These are phyloP conservation scores for Pseudocercospora eumusae DNA, from an alignment of 2,329 filamentous ascomycete genomes.

Conservation along the genomic window DNA sequence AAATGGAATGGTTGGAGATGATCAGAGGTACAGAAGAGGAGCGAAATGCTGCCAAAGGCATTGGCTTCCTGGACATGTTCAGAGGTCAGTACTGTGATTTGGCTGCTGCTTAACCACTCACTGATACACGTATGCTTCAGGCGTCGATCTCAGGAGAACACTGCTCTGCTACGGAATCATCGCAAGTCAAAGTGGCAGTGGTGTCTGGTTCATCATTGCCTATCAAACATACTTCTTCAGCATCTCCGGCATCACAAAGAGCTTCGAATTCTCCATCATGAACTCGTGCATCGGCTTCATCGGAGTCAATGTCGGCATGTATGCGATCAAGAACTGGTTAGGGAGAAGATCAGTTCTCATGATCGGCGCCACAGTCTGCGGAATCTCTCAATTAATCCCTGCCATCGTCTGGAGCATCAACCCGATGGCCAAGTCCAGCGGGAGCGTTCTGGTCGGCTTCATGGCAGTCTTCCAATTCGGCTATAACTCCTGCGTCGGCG, in stretches of 20 bases:
- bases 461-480: not conserved
- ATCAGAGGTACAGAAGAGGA: not conserved
- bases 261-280: constrained; percentile 2
- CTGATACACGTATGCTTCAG: not conserved
- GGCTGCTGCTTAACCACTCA: not conserved
- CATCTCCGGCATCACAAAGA: not conserved
- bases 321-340: not conserved
- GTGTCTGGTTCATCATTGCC: constrained; percentile 1
- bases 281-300: constrained; percentile 1
- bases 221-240: constrained; percentile 1
- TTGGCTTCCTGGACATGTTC: not conserved
- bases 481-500: not conserved
- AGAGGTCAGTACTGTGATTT: not conserved
- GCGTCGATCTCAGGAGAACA: not conserved
- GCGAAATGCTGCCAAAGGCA: not conserved
- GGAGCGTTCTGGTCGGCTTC: not conserved
- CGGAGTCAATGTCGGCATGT: not conserved
- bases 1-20: not conserved
- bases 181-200: not conserved
- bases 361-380: not conserved
- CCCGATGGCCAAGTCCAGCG: not conserved
- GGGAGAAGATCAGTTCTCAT: not conserved
- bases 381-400: not conserved
- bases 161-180: not conserved
- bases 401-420: not conserved